Conservation (phyloP, 345 rosid genomes). For the Aquilaria yunnanensis region DNA sequence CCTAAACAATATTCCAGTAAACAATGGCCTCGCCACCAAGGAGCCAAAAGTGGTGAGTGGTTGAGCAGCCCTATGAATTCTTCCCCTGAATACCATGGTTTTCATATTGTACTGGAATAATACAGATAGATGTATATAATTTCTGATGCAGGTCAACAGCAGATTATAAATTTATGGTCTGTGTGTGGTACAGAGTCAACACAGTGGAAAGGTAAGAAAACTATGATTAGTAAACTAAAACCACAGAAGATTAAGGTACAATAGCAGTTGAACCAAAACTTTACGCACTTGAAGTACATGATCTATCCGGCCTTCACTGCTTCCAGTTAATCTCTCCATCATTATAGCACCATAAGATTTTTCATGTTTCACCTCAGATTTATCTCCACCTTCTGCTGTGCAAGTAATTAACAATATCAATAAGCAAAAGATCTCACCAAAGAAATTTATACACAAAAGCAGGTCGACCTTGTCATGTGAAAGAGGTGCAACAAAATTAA, state of each 20-base stretch:
- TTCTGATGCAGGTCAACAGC: too few relatives aligned
- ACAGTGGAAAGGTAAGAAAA: too few relatives aligned
- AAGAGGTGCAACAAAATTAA: background rate
- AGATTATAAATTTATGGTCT: too few relatives aligned
- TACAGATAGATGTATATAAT: too few relatives aligned
- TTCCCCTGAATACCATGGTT: too few relatives aligned
- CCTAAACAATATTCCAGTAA: too few relatives aligned
- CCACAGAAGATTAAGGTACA: background rate
- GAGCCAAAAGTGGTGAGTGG: too few relatives aligned
- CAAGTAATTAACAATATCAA: constrained; percentile 8
- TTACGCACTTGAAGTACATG: constrained; percentile 80
- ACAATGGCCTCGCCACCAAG: too few relatives aligned
- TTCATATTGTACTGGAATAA: too few relatives aligned
- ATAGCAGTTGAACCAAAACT: constrained; percentile 4
- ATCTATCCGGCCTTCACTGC: constrained; percentile 79
- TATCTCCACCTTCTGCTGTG: constrained; percentile 42
- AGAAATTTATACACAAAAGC: constrained; percentile 4
- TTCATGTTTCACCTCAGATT: constrained; percentile 39
- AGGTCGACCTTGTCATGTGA: background rate
- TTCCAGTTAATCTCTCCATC: constrained; percentile 80
- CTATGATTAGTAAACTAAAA: too few relatives aligned
- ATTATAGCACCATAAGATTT: constrained; percentile 74
- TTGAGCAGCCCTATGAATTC: too few relatives aligned
- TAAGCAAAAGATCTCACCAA: constrained; percentile 1
- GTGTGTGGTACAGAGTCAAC: too few relatives aligned